Evolutionary conservation across 2,329 filamentous ascomycete species (phyloP).

Genomic region (Ophiocordyceps camponoti-floridani): DNA sequence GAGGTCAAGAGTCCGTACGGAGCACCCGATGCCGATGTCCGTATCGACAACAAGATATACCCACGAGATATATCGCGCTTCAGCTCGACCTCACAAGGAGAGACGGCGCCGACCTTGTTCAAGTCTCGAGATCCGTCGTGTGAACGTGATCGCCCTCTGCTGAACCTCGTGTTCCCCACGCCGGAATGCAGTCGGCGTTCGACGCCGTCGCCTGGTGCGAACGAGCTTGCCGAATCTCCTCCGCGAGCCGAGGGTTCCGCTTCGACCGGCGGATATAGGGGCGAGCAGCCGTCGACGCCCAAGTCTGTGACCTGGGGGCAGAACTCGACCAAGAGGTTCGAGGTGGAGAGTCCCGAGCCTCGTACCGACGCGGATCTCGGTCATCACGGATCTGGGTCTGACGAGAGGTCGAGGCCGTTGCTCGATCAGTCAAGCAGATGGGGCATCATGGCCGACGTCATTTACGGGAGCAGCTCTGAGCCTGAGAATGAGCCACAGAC

Average conservation of each 20-base stretch:
- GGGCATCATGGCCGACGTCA: constrained; percentile 32
- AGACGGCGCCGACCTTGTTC: constrained; percentile 15
- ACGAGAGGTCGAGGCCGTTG: constrained; percentile 15
- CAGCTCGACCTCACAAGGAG: constrained; percentile 7
- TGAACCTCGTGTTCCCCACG: constrained; percentile 45
- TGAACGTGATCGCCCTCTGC: constrained; percentile 35
- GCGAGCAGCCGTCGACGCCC: constrained; percentile 24
- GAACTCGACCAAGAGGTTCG: constrained; percentile 46
- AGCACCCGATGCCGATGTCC: constrained; percentile 44
- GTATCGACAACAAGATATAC: constrained; percentile 38
- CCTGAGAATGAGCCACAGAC: constrained; percentile 15
- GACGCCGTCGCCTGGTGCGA: constrained; percentile 20
- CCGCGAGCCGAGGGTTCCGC: constrained; percentile 12
- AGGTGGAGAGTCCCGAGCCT: constrained; percentile 38
- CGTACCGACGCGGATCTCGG: constrained; percentile 12
- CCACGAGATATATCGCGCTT: constrained; percentile 29
- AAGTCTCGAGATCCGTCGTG: constrained; percentile 32
- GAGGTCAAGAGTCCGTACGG: constrained; percentile 31
- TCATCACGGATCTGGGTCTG: constrained; percentile 8
- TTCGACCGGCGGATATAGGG: constrained; percentile 19
- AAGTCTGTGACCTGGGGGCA: constrained; percentile 48
- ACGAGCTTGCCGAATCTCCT: background rate
- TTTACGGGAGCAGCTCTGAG: constrained; percentile 23
- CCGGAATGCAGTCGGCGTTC: constrained; percentile 23
- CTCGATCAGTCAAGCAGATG: constrained; percentile 26